phyloP scores from a whole-genome alignment of 176 grass and related monocot genomes.

The Aechmea fasciata region DNA sequence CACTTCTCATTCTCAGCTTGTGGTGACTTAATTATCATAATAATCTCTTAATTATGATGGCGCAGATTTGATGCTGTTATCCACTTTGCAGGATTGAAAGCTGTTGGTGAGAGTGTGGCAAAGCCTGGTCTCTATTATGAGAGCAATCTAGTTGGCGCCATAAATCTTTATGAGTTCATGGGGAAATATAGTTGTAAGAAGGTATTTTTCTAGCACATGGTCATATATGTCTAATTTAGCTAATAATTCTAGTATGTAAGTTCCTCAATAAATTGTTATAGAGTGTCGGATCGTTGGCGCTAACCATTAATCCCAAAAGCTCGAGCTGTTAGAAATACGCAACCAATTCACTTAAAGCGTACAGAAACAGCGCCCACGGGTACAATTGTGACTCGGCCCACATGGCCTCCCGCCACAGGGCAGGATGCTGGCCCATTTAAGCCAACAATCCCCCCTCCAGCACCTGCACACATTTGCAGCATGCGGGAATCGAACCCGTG shows the following conservation, averaged over 20 bases:
- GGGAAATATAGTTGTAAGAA: conserved; percentile 65
- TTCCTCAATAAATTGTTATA: background rate
- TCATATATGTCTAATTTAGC: background rate
- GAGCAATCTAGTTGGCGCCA: conserved; percentile 79
- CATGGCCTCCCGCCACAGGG: too few species aligned
- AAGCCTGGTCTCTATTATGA: conserved; percentile 66
- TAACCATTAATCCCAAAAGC: too few species aligned
- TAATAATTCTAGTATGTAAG: background rate
- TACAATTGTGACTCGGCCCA: too few species aligned
- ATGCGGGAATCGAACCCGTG: too few species aligned
- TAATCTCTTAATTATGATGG: background rate
- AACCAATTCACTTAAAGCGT: too few species aligned
- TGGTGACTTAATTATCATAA: background rate
- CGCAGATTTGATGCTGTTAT: conserved; percentile 78
- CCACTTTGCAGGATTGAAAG: conserved; percentile 85
- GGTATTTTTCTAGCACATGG: conserved; percentile 19
- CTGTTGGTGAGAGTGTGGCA: conserved; percentile 77
- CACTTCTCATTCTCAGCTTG: background rate
- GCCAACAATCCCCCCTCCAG: too few species aligned
- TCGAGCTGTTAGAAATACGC: too few species aligned
- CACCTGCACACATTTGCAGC: too few species aligned
- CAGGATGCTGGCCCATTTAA: too few species aligned
- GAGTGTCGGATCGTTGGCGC: too few species aligned
- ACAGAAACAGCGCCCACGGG: too few species aligned
- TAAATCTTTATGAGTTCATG: conserved; percentile 73